phyloP scores from a whole-genome alignment of 495 filamentous ascomycete genomes.

The Aspergillus heteromorphus region DNA sequence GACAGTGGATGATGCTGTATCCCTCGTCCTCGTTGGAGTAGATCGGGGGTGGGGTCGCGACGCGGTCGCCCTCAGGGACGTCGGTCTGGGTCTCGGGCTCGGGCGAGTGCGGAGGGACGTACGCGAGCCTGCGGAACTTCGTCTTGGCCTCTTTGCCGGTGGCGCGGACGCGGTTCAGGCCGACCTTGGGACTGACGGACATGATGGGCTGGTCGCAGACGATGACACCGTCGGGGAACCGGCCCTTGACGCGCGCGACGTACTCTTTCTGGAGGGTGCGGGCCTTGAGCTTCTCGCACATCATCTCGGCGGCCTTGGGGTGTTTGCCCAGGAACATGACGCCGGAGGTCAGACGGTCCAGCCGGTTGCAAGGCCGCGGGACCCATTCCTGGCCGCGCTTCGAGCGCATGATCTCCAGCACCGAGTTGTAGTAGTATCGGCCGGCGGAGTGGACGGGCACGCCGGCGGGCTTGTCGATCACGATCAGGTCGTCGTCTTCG shows the following conservation, averaged over 20 bases:
- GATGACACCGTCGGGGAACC: constrained; percentile 75
- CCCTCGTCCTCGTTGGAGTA: constrained; percentile 47
- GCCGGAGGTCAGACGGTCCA: constrained; percentile 91
- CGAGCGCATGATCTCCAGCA: constrained; percentile 86
- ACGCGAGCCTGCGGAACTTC: constrained; percentile 82
- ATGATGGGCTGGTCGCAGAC: constrained; percentile 92
- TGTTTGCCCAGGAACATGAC: constrained; percentile 97
- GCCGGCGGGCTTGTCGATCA: constrained; percentile 94
- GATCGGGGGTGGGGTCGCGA: constrained; percentile 24
- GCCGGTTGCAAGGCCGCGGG: constrained; percentile 81
- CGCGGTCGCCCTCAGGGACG: constrained; percentile 23
- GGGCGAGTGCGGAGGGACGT: constrained; percentile 57
- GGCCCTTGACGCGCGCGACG: constrained; percentile 80
- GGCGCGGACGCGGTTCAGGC: constrained; percentile 86
- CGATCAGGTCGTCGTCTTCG: constrained; percentile 85
- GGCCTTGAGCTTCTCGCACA: constrained; percentile 63
- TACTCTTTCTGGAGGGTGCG: constrained; percentile 91
- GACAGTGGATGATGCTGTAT: constrained; percentile 91
- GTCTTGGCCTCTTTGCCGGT: constrained; percentile 86
- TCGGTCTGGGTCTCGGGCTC: constrained; percentile 8
- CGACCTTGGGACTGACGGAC: constrained; percentile 89
- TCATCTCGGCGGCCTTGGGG: constrained; percentile 67
- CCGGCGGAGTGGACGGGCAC: constrained; percentile 93
- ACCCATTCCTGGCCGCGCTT: constrained; percentile 65
- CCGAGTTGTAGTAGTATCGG: constrained; percentile 88